Conservation (phyloP, 768 basidiomycete species). For the Hericium rajendrae region DNA sequence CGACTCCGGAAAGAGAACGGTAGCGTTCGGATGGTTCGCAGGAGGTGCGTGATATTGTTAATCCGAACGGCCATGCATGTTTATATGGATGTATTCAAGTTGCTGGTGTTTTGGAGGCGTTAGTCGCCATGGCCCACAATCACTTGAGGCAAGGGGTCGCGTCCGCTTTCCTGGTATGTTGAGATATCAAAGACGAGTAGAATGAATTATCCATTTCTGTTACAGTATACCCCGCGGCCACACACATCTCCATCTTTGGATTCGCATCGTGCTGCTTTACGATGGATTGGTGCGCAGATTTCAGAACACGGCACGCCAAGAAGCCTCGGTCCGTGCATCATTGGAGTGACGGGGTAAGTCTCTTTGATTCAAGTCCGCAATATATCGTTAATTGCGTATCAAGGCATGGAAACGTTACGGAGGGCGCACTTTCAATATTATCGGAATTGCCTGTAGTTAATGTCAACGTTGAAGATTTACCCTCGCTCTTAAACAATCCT, state of each 20-base stretch:
- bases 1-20: constrained; percentile 57
- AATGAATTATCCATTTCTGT: neutral
- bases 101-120: constrained; percentile 76
- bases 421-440: constrained; percentile 68
- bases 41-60: constrained; percentile 47
- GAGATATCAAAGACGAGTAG: too few relatives aligned
- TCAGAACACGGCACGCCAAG: constrained; percentile 45
- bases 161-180: constrained; percentile 66
- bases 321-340: constrained; percentile 66
- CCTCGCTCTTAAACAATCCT: constrained; percentile 40
- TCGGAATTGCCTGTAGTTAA: constrained; percentile 56
- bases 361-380: neutral
- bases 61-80: neutral
- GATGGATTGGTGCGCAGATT: constrained; percentile 49
- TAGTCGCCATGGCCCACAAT: constrained; percentile 68
- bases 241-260: constrained; percentile 57
- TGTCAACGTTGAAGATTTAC: constrained; percentile 48
- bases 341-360: constrained; percentile 73
- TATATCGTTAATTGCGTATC: neutral
- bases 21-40: constrained; percentile 89
- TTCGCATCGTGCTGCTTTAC: constrained; percentile 44
- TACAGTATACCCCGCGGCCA: constrained; percentile 72
- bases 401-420: constrained; percentile 75
- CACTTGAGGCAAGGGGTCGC: constrained; percentile 73
- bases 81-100: constrained; percentile 36